Percentiles rank a stretch among this genome's conserved stretches.
Conservation (phyloP, 2,329 filamentous ascomycete genomes). For the Fusarium incarnatum region DNA sequence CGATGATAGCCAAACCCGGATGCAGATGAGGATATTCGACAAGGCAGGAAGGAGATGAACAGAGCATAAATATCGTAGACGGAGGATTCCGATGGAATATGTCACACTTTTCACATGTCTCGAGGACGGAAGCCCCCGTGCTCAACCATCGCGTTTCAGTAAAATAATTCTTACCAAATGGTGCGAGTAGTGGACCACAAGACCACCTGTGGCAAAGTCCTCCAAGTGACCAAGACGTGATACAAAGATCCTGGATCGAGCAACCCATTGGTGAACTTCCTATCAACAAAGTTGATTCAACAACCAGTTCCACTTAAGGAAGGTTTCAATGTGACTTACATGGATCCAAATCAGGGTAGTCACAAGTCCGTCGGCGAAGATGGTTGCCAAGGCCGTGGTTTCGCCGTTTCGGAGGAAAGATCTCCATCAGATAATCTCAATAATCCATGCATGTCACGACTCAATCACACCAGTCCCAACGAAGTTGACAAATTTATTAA, state of each 20-base stretch:
- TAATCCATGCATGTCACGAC: neutral
- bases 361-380: neutral
- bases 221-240: neutral
- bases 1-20: too few species aligned
- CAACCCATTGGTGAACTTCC: neutral
- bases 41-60: neutral
- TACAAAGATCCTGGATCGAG: neutral
- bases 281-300: neutral
- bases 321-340: neutral
- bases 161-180: neutral
- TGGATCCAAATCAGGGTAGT: neutral
- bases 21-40: neutral
- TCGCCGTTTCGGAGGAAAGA: neutral
- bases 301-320: neutral
- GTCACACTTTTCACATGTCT: rapidly evolving
- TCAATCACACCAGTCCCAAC: neutral
- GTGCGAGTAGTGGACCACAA: neutral
- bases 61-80: rapidly evolving
- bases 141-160: neutral
- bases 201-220: neutral
- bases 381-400: neutral
- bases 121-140: rapidly evolving
- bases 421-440: neutral
- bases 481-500: neutral
- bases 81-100: rapidly evolving